A percentile compares a stretch with the other conserved stretches of the same genome.
Conservation (phyloP, 352 stramenopile species). For the Globisporangium recalcitrans region DNA sequence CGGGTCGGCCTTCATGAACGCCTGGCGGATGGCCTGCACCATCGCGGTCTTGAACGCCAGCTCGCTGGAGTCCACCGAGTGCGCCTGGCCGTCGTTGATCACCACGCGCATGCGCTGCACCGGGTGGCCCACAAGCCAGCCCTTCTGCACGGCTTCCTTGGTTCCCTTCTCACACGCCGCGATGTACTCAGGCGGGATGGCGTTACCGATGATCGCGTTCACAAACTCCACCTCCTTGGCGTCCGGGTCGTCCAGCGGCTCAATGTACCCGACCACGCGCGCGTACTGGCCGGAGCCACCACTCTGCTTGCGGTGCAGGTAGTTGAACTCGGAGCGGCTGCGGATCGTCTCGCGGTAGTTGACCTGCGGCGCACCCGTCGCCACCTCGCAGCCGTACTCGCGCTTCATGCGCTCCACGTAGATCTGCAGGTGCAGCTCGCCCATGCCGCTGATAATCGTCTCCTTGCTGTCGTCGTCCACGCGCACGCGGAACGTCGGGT, state of each 20-base stretch:
- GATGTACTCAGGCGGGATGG: constrained; percentile 99
- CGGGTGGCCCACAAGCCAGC: constrained; percentile 94
- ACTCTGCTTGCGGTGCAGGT: constrained; percentile 99
- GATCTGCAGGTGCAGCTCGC: constrained; percentile 98
- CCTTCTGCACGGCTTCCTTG: constrained; percentile 93
- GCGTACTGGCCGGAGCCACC: constrained; percentile 96
- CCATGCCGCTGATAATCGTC: constrained; percentile 99
- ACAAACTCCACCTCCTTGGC: constrained; percentile 92
- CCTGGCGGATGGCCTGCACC: constrained; percentile 92
- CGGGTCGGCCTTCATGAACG: constrained; percentile 90
- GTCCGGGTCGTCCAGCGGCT: constrained; percentile 89
- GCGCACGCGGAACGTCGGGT: constrained; percentile 96
- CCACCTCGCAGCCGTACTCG: constrained; percentile 95
- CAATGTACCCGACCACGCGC: constrained; percentile 96
- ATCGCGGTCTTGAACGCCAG: constrained; percentile 97
- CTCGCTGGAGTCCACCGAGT: constrained; percentile 98
- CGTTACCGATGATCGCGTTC: constrained; percentile 97
- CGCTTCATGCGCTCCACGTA: constrained; percentile 99
- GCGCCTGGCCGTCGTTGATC: constrained; percentile 89
- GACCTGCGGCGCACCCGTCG: constrained; percentile 91
- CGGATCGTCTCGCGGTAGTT: constrained; percentile 99
- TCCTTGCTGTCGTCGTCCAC: constrained; percentile 97
- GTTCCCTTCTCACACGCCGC: constrained; percentile 97
- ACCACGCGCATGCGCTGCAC: constrained; percentile 86
- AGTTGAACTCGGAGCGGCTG: constrained; percentile 94